Evolutionary conservation across 2,329 filamentous ascomycete genomes (phyloP).

Genomic region (Trichothecium sympodiale): DNA sequence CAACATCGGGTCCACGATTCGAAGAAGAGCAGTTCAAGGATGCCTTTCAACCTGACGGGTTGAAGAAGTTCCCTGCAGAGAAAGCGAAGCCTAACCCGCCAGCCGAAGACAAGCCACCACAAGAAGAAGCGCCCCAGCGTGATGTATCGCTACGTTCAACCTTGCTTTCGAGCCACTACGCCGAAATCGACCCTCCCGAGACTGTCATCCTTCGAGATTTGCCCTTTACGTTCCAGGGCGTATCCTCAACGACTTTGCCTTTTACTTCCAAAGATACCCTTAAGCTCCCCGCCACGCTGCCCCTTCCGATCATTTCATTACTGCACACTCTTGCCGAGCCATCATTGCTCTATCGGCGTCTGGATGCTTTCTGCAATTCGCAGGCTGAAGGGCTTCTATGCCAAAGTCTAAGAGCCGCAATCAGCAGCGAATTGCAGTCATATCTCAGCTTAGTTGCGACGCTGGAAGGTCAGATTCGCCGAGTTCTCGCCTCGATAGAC

Average conservation of each 20-base stretch:
- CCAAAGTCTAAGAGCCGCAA: constrained; percentile 82
- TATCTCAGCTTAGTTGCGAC: constrained; percentile 88
- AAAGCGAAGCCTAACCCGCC: constrained; percentile 24
- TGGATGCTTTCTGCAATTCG: constrained; percentile 73
- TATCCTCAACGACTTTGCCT: constrained; percentile 75
- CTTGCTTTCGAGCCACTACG: constrained; percentile 44
- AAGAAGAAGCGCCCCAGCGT: constrained; percentile 23
- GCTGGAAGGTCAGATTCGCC: constrained; percentile 80
- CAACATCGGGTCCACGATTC: constrained; percentile 21
- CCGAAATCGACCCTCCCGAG: constrained; percentile 51
- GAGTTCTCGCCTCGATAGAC: constrained; percentile 66
- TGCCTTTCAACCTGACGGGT: constrained; percentile 42
- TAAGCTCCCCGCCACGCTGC: constrained; percentile 67
- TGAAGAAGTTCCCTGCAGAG: constrained; percentile 32
- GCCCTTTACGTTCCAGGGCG: constrained; percentile 84
- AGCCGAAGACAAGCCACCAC: constrained; percentile 22
- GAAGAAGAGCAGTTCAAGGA: constrained; percentile 41
- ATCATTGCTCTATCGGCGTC: constrained; percentile 74
- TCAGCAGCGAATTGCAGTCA: constrained; percentile 73
- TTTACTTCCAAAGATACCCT: constrained; percentile 62
- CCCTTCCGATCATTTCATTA: constrained; percentile 74
- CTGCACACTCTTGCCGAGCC: constrained; percentile 87
- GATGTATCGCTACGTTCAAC: constrained; percentile 47
- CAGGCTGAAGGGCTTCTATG: constrained; percentile 75
- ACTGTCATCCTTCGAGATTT: constrained; percentile 63